Evolutionary conservation across 306 rosid species (phyloP), one percentile per base, ranked within the genome.

Genomic region (Geum urbanum): DNA sequence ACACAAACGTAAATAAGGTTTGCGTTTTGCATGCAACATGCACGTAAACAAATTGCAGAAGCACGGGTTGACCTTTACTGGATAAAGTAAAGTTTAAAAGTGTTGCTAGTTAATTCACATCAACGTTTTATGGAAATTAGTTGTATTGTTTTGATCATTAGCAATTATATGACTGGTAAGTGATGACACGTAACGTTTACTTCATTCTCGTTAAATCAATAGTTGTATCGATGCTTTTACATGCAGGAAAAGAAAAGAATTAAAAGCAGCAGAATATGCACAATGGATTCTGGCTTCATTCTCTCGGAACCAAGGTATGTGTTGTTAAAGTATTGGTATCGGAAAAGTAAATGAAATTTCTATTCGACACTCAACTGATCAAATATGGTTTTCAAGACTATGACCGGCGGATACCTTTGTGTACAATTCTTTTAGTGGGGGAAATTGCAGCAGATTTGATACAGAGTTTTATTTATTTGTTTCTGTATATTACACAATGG

Each of bases 151-250:
- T 0, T 16, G 46, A 27, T 5, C 19, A 50, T 6, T 44, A 27
- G 44, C 60, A 49, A 49, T 35, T 24, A 32, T 8, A 66, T 66
- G 15, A 16, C 57, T 35, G 18, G 22, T 66, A 16, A 16, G 45
- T 35, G 18, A 14, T 18, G 19, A n/a, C 44, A 9, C 6, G 7
- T 32, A 49, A 47, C 2, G 45, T 48, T 27, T 48, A 49, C 39
- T 27, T 14, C 44, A 58, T 58, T 9, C 44, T 66, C n/a, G 48
- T 67, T 67, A 43, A 14, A 70, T 57, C 27, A 16, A 45, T 45
- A 27, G 5, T 44, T 43, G 44, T 46, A 7, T 32, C 46, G 66
- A 63, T 70, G 74, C 49, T 70, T 45, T 20, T 70, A 4, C 56
- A 70, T 66, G 66, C 56, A 70, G 74, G 66, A 56, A 8, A 16